Conservation (phyloP, 2,329 filamentous ascomycete genomes). For the Paecilomyces dactylethromorphus region DNA sequence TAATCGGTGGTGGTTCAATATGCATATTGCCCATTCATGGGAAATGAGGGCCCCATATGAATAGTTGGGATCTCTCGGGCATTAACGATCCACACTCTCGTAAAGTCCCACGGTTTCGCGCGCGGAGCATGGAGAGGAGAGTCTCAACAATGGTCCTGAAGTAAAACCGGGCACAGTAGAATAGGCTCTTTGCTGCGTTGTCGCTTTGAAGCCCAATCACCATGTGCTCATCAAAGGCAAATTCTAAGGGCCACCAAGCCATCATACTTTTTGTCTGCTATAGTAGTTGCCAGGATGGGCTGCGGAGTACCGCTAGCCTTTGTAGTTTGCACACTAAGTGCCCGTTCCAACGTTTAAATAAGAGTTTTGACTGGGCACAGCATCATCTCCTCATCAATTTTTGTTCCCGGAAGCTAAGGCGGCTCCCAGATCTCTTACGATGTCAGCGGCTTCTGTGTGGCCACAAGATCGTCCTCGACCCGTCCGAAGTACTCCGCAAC, state of each 20-base stretch:
- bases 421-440: neutral
- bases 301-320: neutral
- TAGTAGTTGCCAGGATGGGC: neutral
- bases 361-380: neutral
- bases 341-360: neutral
- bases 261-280: neutral
- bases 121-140: neutral
- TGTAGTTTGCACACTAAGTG: neutral
- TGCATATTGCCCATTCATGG: neutral
- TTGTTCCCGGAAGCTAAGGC: neutral
- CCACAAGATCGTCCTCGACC: neutral
- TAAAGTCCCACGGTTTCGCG: neutral
- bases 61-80: neutral
- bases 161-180: neutral
- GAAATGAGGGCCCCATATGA: neutral
- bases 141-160: neutral
- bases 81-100: neutral
- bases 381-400: neutral
- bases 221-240: conserved; percentile 1
- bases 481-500: neutral
- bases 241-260: neutral
- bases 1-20: neutral
- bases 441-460: neutral
- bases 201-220: conserved; percentile 11
- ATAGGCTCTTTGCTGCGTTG: conserved; percentile 11